These are phyloP conservation scores for Rhodotorula taiwanensis DNA, from an alignment of 768 basidiomycete species.

Conservation along the genomic window DNA sequence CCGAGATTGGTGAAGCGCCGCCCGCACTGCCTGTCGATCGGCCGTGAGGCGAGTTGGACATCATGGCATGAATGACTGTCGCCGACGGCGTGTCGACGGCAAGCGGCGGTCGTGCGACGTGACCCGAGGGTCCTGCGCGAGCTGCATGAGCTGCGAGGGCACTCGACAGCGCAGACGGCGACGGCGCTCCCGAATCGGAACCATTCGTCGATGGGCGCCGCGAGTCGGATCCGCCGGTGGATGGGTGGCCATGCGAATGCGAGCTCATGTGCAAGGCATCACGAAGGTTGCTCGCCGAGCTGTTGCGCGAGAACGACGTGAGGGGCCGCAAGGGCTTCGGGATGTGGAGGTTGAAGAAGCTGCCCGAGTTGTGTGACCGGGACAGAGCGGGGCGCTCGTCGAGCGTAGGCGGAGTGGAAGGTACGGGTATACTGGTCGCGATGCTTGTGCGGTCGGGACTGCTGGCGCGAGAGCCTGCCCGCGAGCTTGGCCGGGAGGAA, in stretches of 20 bases:
- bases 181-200: slow-evolving; percentile 17
- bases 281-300: slow-evolving; percentile 15
- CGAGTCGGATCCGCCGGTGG: slow-evolving; percentile 1
- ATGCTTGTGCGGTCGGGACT: slow-evolving; percentile 6
- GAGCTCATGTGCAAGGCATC: slow-evolving; percentile 16
- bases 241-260: neutral
- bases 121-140: slow-evolving; percentile 8
- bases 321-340: slow-evolving; percentile 39
- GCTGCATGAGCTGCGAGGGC: slow-evolving; percentile 37
- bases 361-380: slow-evolving; percentile 17
- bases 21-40: neutral
- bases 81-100: slow-evolving; percentile 5
- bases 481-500: slow-evolving; percentile 34
- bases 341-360: slow-evolving; percentile 38
- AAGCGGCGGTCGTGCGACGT: neutral
- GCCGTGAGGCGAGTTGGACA: slow-evolving; percentile 26
- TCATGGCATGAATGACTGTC: slow-evolving; percentile 15
- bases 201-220: neutral
- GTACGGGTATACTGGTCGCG: neutral
- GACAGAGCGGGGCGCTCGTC: slow-evolving; percentile 23
- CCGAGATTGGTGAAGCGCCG: slow-evolving; percentile 16
- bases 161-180: slow-evolving; percentile 40
- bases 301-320: slow-evolving; percentile 32
- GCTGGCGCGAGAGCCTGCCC: slow-evolving; percentile 10
- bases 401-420: neutral